Conservation (phyloP, 768 basidiomycete genomes). For the Panaeolus cyanescens region DNA sequence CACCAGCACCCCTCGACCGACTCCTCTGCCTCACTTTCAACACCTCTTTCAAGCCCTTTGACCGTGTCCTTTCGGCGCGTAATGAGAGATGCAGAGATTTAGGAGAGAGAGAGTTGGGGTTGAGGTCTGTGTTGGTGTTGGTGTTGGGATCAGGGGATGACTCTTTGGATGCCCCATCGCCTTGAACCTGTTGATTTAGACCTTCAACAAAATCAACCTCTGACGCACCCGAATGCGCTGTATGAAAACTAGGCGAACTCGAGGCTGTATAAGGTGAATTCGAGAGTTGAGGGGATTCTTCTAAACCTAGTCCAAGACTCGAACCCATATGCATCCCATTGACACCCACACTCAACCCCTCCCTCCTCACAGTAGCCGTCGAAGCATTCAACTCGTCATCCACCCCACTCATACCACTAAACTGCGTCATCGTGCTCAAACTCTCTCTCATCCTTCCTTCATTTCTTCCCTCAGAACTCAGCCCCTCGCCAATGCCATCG, state of each 20-base stretch:
- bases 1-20: constrained; percentile 7
- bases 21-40: constrained; percentile 14
- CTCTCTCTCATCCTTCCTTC: neutral
- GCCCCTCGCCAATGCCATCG: neutral
- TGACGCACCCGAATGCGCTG: neutral
- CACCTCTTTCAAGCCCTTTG: constrained; percentile 23
- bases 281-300: neutral
- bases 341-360: too few species aligned
- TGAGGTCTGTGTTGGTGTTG: constrained; percentile 10
- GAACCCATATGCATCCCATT: too few species aligned
- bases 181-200: too few species aligned
- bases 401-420: neutral
- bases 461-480: too few species aligned
- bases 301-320: neutral
- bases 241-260: neutral
- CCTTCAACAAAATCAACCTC: too few species aligned
- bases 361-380: neutral
- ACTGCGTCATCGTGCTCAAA: neutral
- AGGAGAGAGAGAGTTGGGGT: constrained; percentile 17
- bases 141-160: constrained; percentile 1
- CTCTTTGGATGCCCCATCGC: neutral
- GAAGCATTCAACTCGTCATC: neutral
- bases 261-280: neutral
- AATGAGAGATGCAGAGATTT: constrained; percentile 14
- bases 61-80: constrained; percentile 23